Base-by-base conservation (phyloP, 2,329 filamentous ascomycete genomes). In the Penicillium sp. region DNA sequence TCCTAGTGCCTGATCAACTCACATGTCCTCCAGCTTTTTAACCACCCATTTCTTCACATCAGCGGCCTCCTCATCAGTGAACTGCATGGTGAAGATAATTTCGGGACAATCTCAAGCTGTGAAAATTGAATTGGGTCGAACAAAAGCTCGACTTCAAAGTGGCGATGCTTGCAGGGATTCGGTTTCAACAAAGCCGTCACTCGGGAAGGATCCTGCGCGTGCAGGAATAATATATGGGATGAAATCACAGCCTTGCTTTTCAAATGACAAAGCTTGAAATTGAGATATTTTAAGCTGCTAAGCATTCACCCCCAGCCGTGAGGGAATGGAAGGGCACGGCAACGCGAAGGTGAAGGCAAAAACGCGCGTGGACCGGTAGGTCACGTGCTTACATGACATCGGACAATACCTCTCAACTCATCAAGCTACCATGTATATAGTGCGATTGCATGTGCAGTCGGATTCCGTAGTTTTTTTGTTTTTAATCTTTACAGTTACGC, bases 31-130 rank as follows among this genome's bases (percentile, higher is more conserved):
- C 43, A 83, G 67, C 58, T 77, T 77, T 61, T 74, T 77, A 35
- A 80, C 74, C 47, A 81, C 71, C 78, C 78, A 82, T 50, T 65
- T 66, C 69, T 81, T 81, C 59, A 83, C 74, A 34, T 72, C 69
- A 15, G 65, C 66, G 17, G 73, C 71, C 56, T 82, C 74, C 21
- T 69, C 69, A 17, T 81, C 78, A 38, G 74, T 71, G 51, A 82
- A 72, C 55, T 75, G 68, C 79, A 82, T 82, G 29, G 5, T 57
- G 47, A 19, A 19, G 5, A 7, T 17, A 0, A 1, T 21, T 28
- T 39, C 19, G 1, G 4, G 13, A 13, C 12, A n/a, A 42, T 13
- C 22, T n/a, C 32, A n/a, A 26, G 24, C 37, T 15, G 31, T n/a
- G 17, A 29, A 22, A 4, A 29, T 21, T n/a, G 34, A 31, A 21